phyloP scores from a whole-genome alignment of 306 rosid species.

The Corylus heterophylla region DNA sequence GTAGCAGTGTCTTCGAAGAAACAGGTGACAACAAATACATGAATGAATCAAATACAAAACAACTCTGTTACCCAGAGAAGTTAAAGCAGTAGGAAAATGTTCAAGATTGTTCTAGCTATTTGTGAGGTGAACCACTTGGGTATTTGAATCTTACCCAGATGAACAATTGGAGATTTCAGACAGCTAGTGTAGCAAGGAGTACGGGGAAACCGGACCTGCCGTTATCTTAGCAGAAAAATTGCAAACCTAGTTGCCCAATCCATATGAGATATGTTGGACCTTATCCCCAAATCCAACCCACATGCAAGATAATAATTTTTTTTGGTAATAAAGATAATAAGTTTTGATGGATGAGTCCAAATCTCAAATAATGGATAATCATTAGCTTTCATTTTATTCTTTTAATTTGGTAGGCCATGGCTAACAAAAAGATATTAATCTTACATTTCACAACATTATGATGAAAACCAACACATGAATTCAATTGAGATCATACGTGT shows the following conservation, averaged over 20 bases:
- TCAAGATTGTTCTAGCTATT: not conserved
- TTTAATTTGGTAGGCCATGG: not conserved
- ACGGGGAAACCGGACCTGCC: not conserved
- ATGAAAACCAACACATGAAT: too few species aligned
- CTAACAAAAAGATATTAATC: not conserved
- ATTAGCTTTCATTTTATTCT: not conserved
- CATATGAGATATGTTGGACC: not conserved
- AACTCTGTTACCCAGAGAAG: not conserved
- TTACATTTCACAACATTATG: too few species aligned
- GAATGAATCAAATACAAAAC: not conserved
- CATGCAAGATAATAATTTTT: too few species aligned
- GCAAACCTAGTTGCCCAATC: not conserved
- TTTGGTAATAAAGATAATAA: not conserved
- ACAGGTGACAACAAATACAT: not conserved
- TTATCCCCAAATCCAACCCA: too few species aligned
- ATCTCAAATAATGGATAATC: not conserved
- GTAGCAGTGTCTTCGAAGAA: not conserved
- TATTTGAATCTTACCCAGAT: not conserved
- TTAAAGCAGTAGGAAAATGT: not conserved
- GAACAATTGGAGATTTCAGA: not conserved
- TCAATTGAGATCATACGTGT: too few species aligned
- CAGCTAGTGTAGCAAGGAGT: not conserved
- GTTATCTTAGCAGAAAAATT: too few species aligned
- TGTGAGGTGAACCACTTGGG: not conserved
- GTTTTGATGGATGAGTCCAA: not conserved